Evolutionary conservation across 2,329 filamentous ascomycete species (phyloP), one percentile per base, ranked within the genome.

Genomic region (Metarhizium brunneum): DNA sequence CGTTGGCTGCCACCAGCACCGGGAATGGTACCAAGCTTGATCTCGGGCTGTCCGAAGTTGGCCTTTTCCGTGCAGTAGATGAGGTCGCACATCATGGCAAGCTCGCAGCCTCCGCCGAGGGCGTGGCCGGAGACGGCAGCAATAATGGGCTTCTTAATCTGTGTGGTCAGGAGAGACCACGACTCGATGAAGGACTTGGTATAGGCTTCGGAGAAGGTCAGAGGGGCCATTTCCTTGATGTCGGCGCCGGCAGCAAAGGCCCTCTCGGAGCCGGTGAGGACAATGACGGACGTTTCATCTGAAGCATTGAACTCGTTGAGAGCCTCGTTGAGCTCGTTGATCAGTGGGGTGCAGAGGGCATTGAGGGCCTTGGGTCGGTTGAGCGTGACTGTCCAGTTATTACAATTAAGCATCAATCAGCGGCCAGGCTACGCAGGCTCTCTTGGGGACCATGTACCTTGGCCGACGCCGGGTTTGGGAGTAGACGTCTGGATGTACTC

Each of bases 221-320:
- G 83, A 58, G 90, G 86, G 35, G 90, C 88, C 94, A 99, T 99
- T 74, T 99, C 94, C 74, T 97, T 97, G 77, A 99, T 99, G 73
- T 99, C 94, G 58, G 94, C 94, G 53, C 94, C 94, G 48, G 94
- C 92, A 35, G 92, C 92, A 68, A 96, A 99, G 47, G 92, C 92
- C 72, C 87, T 90, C 62, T 90, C 79, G 49, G 87, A 95, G 55
- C 94, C 94, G 1, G 94, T 96, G 57, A 99, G 78, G 57, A 99
- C 73, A 64, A 95, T 90, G 63, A 86, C 87, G 10, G 83, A 82
- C 61, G 91, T 86, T 36, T 80, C 77, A 56, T 85, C 79, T 59
- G 88, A 84, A 50, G 78, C 71, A 66, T 92, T 87, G 73, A 92
- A 84, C 57, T 82, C 78, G 59, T 73, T 74, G 54, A 96, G 81